Percentiles rank a stretch among this genome's conserved stretches.
Conservation (phyloP, 345 rosid species). For the Sonneratia alba region DNA sequence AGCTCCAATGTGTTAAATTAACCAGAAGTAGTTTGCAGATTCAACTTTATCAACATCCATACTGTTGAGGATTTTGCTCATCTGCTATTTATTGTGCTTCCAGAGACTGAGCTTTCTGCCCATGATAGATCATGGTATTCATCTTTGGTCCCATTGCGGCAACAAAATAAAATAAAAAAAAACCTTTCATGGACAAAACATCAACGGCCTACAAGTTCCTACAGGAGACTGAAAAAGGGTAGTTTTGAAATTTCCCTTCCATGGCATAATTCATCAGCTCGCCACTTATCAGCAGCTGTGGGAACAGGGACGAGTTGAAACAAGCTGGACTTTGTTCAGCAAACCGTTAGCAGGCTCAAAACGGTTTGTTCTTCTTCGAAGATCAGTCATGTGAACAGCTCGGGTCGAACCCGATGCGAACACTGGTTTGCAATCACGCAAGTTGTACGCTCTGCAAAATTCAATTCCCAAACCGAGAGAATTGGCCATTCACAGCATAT, state of each 20-base stretch:
- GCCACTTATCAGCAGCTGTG: constrained; percentile 61
- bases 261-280: constrained; percentile 78
- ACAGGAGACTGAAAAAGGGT: background rate
- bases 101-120: constrained; percentile 79
- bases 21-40: constrained; percentile 83
- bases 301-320: too few relatives aligned
- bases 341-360: constrained; percentile 94
- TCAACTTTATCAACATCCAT: constrained; percentile 98
- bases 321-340: too few relatives aligned
- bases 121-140: constrained; percentile 81
- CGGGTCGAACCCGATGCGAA: constrained; percentile 94
- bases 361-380: constrained; percentile 91
- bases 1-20: constrained; percentile 70
- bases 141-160: constrained; percentile 80
- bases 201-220: background rate
- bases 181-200: background rate
- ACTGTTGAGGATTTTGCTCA: constrained; percentile 69
- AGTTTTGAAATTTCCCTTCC: constrained; percentile 56
- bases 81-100: constrained; percentile 78
- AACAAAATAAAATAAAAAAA: constrained; percentile 8
- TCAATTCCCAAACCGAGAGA: constrained; percentile 78
- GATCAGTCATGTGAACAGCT: constrained; percentile 93
- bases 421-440: constrained; percentile 80
- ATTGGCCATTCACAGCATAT: constrained; percentile 4
- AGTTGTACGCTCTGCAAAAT: constrained; percentile 85